These are phyloP conservation scores for Cercospora brassicicola DNA, from an alignment of 2,329 filamentous ascomycete genomes.

Conservation along the genomic window DNA sequence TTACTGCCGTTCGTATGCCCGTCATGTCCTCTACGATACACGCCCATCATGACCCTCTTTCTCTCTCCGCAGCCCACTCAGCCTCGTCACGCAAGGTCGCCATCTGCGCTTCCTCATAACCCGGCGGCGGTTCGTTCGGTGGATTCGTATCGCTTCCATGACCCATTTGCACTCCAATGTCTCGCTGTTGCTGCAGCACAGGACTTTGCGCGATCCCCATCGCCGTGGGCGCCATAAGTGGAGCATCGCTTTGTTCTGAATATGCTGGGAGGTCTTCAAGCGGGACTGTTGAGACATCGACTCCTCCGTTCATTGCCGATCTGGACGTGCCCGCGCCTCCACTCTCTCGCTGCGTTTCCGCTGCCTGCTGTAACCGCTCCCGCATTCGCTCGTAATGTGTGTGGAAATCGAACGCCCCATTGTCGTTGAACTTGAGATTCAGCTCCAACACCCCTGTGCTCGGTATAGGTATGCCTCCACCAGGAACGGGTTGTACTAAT, in stretches of 20 bases:
- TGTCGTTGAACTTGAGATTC: constrained; percentile 88
- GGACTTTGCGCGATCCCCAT: constrained; percentile 32
- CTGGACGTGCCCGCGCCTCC: constrained; percentile 36
- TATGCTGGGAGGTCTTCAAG: constrained; percentile 88
- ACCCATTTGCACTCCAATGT: constrained; percentile 21
- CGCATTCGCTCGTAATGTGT: constrained; percentile 79
- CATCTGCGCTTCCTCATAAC: constrained; percentile 88
- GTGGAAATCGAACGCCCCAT: constrained; percentile 91
- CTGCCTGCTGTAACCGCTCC: constrained; percentile 76
- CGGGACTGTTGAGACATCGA: constrained; percentile 66
- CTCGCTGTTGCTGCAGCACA: constrained; percentile 23
- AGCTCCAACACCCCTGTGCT: constrained; percentile 72
- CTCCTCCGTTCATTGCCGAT: constrained; percentile 41
- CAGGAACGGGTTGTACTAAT: constrained; percentile 73
- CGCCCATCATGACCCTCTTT: constrained; percentile 29
- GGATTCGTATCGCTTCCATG: constrained; percentile 36
- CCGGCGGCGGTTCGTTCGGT: constrained; percentile 78
- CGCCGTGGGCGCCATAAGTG: constrained; percentile 42
- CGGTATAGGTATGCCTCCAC: constrained; percentile 75
- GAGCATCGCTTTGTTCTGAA: constrained; percentile 57
- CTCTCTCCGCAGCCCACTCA: constrained; percentile 50
- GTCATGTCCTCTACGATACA: neutral
- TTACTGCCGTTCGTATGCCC: neutral
- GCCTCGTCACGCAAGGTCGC: constrained; percentile 73
- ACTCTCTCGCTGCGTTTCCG: constrained; percentile 63